Base-by-base conservation (phyloP, 768 basidiomycete genomes). In the Trametes coccinea region DNA sequence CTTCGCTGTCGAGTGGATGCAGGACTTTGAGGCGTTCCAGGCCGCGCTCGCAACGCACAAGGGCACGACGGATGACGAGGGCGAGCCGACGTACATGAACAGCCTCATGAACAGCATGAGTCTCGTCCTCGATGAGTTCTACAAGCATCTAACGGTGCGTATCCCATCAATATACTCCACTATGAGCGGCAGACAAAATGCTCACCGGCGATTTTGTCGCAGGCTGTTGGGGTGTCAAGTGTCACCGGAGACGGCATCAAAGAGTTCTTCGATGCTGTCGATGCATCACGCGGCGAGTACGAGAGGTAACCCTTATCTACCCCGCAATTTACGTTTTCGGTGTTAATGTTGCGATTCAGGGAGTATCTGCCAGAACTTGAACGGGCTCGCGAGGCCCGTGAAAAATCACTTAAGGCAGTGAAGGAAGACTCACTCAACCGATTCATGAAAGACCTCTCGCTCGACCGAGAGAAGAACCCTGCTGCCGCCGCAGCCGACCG, bases 101-200 rank as follows among this genome's bases (percentile, higher is more conserved):
- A 95, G 93, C 71, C 78, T 99, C 65, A 99, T 98, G 96, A 94
- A 96, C 66, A 94, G 92, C 71, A 98, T 99, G 97, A 95, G 95
- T 72, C 75, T 99, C 54, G 96, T 99, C 6, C 76, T 99, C 55
- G 97, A 99, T 70, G 97, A 98, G 71, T 99, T 99, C 69, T 99
- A 99, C 77, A 93, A 95, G 75, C 90, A 97, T 66, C 78, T 99
- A 55, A 93, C 92, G 80, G 95, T 93, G 53, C 43, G 83, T 69
- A 2, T 17, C n/a, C 17, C 34, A 4, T 22, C 43, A 9, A 46
- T 11, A 6, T 44, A 0, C 22, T 17, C 22, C 48, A 7, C n/a
- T 46, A 33, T 13, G 29, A 16, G 14, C 17, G 31, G 49, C 34
- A 11, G 11, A 37, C 34, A 37, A 37, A 5, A 53, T 11, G 30